Evolutionary conservation across 148 eudicot genomes (phyloP).

Genomic region (Gaultheria prostrata): DNA sequence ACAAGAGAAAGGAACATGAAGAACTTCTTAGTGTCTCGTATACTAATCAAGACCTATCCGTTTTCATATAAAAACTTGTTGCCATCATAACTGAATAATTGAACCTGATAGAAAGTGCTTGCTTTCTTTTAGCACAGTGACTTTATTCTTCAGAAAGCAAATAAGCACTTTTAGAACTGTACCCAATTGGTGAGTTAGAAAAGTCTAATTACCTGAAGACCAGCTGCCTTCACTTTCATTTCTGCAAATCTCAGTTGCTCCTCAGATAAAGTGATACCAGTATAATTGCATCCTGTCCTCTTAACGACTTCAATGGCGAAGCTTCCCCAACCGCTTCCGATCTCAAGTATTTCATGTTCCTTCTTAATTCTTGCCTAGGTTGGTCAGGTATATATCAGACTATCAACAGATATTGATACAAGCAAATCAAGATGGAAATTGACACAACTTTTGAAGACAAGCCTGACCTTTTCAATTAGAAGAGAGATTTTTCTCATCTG

Average conservation of each 20-base stretch:
- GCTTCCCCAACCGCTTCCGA: conserved; percentile 98
- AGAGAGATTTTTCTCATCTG: conserved; percentile 69
- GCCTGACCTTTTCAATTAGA: conserved; percentile 59
- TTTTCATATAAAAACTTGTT: too few relatives aligned
- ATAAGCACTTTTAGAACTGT: not conserved
- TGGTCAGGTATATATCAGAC: not conserved
- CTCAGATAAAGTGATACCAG: conserved; percentile 84
- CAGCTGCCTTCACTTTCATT: conserved; percentile 75
- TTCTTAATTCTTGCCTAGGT: conserved; percentile 66
- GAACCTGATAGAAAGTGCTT: too few relatives aligned
- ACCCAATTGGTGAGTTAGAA: not conserved
- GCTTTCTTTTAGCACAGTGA: not conserved
- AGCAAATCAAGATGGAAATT: not conserved
- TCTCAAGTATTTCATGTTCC: conserved; percentile 80
- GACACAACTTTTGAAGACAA: not conserved
- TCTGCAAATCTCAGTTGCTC: conserved; percentile 81
- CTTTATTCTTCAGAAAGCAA: not conserved
- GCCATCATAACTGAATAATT: too few relatives aligned
- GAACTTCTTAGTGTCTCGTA: too few relatives aligned
- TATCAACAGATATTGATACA: not conserved
- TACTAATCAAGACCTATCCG: too few relatives aligned
- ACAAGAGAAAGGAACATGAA: too few relatives aligned
- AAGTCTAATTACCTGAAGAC: conserved; percentile 57
- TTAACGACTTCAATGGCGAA: conserved; percentile 87
- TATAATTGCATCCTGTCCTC: conserved; percentile 85